phyloP scores from a whole-genome alignment of 345 rosid genomes.

The Eucalyptus regnans region DNA sequence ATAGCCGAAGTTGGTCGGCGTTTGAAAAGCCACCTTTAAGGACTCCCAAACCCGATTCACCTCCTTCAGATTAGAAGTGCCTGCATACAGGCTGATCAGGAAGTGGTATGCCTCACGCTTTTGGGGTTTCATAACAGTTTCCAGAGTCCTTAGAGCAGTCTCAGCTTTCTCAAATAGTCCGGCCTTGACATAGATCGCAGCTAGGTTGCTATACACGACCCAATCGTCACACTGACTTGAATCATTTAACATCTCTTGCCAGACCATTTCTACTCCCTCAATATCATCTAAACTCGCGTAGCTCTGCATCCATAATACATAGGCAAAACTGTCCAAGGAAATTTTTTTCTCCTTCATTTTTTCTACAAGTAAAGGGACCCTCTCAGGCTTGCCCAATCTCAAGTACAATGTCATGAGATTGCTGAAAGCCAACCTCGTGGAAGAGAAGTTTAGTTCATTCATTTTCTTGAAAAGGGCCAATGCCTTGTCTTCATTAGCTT shows the following conservation, averaged over 20 bases:
- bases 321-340: conserved; percentile 15
- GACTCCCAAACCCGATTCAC: conserved; percentile 52
- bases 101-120: conserved; percentile 56
- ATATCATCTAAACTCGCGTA: conserved; percentile 31
- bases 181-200: conserved; percentile 47
- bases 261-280: conserved; percentile 34
- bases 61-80: conserved; percentile 33
- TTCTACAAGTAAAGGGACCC: conserved; percentile 25
- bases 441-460: conserved; percentile 25
- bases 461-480: conserved; percentile 37
- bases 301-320: conserved; percentile 50
- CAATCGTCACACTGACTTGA: conserved; percentile 20
- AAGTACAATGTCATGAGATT: conserved; percentile 46
- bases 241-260: conserved; percentile 24
- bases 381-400: conserved; percentile 46
- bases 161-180: conserved; percentile 60
- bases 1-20: conserved; percentile 37
- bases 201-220: conserved; percentile 44
- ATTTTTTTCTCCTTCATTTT: conserved; percentile 44
- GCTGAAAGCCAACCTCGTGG: conserved; percentile 29
- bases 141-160: conserved; percentile 40
- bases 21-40: conserved; percentile 27
- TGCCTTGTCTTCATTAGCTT: conserved; percentile 39
- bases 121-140: conserved; percentile 26
- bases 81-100: conserved; percentile 53